Evolutionary conservation across 1,284 basidiomycete species (phyloP).

Genomic region (Vanrija humicola): DNA sequence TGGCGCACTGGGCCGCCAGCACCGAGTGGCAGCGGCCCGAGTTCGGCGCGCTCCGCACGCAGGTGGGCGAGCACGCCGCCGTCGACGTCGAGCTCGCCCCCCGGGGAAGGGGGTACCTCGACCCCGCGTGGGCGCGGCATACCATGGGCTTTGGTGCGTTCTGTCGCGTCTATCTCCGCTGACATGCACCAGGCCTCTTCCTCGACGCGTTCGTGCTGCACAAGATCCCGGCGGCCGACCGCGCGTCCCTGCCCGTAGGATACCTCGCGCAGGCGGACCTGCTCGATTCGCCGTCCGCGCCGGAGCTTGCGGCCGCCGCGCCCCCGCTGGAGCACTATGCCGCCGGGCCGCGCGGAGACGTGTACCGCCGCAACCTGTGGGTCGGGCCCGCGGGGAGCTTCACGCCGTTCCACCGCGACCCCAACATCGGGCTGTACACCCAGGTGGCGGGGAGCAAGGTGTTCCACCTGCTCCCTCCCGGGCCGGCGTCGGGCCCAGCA

Average conservation of each 20-base stretch:
- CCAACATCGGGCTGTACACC: constrained; percentile 42
- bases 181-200: constrained; percentile 30
- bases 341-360: constrained; percentile 20
- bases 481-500: background rate
- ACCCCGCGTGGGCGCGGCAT: constrained; percentile 33
- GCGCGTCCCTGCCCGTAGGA: constrained; percentile 27
- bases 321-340: constrained; percentile 32
- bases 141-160: constrained; percentile 36
- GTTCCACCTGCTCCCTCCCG: constrained; percentile 39
- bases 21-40: constrained; percentile 25
- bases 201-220: constrained; percentile 42
- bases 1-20: constrained; percentile 23
- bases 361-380: constrained; percentile 42
- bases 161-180: background rate
- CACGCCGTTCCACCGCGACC: constrained; percentile 45
- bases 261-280: constrained; percentile 45
- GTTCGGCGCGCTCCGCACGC: background rate
- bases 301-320: constrained; percentile 14
- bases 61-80: constrained; percentile 25
- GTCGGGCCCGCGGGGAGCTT: constrained; percentile 38
- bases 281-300: constrained; percentile 19
- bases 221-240: constrained; percentile 29
- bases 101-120: constrained; percentile 37
- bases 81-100: constrained; percentile 42
- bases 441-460: constrained; percentile 38